phyloP scores from a whole-genome alignment of 2,329 filamentous ascomycete species.

The Fusarium sp. region DNA sequence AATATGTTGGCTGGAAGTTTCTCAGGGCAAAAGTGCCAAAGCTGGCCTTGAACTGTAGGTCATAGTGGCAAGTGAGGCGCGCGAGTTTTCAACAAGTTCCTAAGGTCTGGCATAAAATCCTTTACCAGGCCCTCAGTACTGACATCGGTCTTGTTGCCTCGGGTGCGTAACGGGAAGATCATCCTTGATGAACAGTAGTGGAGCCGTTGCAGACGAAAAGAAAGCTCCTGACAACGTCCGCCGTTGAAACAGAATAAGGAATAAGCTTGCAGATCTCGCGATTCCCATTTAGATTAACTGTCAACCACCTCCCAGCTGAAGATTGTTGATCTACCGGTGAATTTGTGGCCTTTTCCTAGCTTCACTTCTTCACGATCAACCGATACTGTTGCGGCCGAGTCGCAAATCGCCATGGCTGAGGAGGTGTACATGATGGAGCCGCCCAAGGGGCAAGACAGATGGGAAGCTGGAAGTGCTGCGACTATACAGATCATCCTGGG shows the following conservation, averaged over 20 bases:
- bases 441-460: constrained; percentile 25
- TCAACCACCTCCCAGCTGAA: not conserved
- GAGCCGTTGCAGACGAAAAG: not conserved
- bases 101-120: too few relatives aligned
- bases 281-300: not conserved
- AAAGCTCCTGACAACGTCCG: constrained; percentile 8
- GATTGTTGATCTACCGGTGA: not conserved
- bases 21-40: not conserved
- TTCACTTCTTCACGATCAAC: not conserved
- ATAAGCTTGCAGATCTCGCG: constrained; percentile 20
- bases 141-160: not conserved
- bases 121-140: not conserved
- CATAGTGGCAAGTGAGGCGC: not conserved
- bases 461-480: constrained; percentile 22
- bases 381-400: not conserved
- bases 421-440: constrained; percentile 36
- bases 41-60: not conserved
- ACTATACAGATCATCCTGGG: constrained; percentile 23
- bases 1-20: not conserved
- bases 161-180: not conserved
- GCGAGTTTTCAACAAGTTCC: too few relatives aligned
- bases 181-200: constrained; percentile 18
- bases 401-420: constrained; percentile 2
- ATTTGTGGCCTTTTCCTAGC: not conserved
- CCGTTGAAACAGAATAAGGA: not conserved